phyloP scores from a whole-genome alignment of 495 filamentous ascomycete genomes.

The Annulohypoxylon bovei region DNA sequence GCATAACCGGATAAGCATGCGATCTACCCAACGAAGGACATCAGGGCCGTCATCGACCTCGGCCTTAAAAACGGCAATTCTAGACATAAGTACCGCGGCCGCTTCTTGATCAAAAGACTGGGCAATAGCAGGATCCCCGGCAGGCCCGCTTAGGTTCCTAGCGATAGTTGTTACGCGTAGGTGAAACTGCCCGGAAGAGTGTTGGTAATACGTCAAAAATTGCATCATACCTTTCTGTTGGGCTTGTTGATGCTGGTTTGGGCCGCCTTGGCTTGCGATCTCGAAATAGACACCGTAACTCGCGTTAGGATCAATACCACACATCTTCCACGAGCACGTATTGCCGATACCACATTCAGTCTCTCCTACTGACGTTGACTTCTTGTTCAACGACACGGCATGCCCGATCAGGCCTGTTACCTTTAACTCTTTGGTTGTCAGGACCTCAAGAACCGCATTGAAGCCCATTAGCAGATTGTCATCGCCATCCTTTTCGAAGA shows the following conservation, averaged over 20 bases:
- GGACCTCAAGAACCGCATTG: conserved; percentile 94
- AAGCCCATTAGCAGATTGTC: conserved; percentile 98
- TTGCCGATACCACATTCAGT: conserved; percentile 99
- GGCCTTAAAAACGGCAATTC: conserved; percentile 98
- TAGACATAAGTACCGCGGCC: conserved; percentile 96
- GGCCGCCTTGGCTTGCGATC: conserved; percentile 92
- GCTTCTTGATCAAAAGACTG: conserved; percentile 99
- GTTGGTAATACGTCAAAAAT: conserved; percentile 98
- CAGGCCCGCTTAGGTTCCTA: conserved; percentile 89
- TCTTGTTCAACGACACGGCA: conserved; percentile 96
- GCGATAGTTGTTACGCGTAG: conserved; percentile 94
- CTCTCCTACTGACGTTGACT: conserved; percentile 95
- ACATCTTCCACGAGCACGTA: conserved; percentile 99
- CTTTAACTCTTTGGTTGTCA: conserved; percentile 98
- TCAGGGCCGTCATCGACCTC: conserved; percentile 99
- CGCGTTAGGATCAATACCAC: conserved; percentile 90
- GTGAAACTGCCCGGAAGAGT: conserved; percentile 95
- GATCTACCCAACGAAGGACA: conserved; percentile 96
- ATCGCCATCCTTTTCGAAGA: conserved; percentile 95
- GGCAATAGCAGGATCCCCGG: conserved; percentile 95
- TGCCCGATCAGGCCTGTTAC: conserved; percentile 98
- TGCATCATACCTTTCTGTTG: conserved; percentile 97
- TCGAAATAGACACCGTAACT: conserved; percentile 98
- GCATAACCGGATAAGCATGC: conserved; percentile 98
- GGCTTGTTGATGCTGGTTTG: conserved; percentile 83